A percentile compares a stretch with the other conserved stretches of the same genome.
phyloP scores from a whole-genome alignment of 495 filamentous ascomycete genomes.

The Lasiosphaeria miniovina region DNA sequence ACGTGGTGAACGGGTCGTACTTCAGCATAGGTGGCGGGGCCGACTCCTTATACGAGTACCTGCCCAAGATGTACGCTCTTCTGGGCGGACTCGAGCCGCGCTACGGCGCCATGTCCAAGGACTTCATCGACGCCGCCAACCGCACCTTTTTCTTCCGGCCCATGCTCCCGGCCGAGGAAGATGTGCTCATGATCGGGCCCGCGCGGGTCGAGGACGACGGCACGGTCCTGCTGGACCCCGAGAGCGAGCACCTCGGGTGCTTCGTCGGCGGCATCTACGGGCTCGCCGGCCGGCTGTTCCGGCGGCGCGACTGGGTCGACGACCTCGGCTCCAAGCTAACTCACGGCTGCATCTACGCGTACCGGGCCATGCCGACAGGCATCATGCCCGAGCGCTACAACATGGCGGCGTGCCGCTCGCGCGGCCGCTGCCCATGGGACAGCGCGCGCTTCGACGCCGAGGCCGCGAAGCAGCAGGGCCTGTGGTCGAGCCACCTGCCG shows the following conservation, averaged over 20 bases:
- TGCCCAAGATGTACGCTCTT: slow-evolving; percentile 69
- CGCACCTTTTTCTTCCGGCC: slow-evolving; percentile 73
- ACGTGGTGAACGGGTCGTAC: slow-evolving; percentile 33
- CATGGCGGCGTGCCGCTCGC: slow-evolving; percentile 61
- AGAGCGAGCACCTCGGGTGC: slow-evolving; percentile 55
- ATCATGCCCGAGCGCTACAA: slow-evolving; percentile 80
- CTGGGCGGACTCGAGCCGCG: slow-evolving; percentile 71
- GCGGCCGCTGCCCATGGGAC: slow-evolving; percentile 68
- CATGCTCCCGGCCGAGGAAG: slow-evolving; percentile 64
- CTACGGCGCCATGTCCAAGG: slow-evolving; percentile 74
- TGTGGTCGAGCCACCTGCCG: slow-evolving; percentile 33
- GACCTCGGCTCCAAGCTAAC: slow-evolving; percentile 70
- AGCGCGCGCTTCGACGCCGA: slow-evolving; percentile 51
- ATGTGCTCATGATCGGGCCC: slow-evolving; percentile 65
- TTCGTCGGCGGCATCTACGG: slow-evolving; percentile 85
- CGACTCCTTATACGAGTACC: slow-evolving; percentile 87
- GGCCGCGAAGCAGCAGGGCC: slow-evolving; percentile 14
- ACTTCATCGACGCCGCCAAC: slow-evolving; percentile 62
- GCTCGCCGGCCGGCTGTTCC: slow-evolving; percentile 72
- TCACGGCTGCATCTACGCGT: slow-evolving; percentile 85
- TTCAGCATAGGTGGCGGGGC: slow-evolving; percentile 75
- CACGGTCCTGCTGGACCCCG: slow-evolving; percentile 26
- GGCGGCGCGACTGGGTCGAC: slow-evolving; percentile 63
- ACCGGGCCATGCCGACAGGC: slow-evolving; percentile 69
- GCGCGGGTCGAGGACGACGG: slow-evolving; percentile 31